Conservation (phyloP, 495 filamentous ascomycete genomes). For the Podospora bellae-mahoneyi region DNA sequence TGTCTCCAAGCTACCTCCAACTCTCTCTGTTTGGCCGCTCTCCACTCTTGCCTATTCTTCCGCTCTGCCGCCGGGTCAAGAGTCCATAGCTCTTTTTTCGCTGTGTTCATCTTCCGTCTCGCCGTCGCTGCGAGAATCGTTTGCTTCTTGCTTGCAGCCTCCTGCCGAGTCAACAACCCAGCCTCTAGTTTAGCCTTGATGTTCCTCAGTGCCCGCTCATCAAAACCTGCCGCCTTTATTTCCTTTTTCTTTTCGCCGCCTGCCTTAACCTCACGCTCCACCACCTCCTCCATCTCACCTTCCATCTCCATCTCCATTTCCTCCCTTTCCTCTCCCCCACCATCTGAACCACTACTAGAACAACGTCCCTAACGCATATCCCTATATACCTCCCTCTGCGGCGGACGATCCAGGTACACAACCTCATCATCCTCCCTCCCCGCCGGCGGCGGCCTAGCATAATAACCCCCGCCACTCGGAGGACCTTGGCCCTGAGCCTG, state of each 20-base stretch:
- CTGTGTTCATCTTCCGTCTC: no score
- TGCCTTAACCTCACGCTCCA: not conserved
- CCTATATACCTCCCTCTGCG: constrained; percentile 27
- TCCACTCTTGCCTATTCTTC: no score
- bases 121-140: no score
- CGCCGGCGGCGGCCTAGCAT: constrained; percentile 22
- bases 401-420: constrained; percentile 44
- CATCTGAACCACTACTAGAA: constrained; percentile 25
- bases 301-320: not conserved
- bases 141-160: no score
- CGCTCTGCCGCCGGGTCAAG: no score
- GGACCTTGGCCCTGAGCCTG: constrained; percentile 10
- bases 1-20: no score
- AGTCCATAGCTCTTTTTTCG: no score
- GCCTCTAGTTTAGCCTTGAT: no score
- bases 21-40: no score
- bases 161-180: no score
- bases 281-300: not conserved
- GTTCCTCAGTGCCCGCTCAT: no score
- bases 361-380: not conserved
- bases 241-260: not conserved
- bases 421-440: constrained; percentile 40
- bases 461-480: constrained; percentile 27
- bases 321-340: not conserved
- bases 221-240: no score